Percentiles rank a stretch among this genome's conserved stretches.
Evolutionary conservation across 495 filamentous ascomycete species (phyloP).

Genomic region (Tuber microsphaerosporum): DNA sequence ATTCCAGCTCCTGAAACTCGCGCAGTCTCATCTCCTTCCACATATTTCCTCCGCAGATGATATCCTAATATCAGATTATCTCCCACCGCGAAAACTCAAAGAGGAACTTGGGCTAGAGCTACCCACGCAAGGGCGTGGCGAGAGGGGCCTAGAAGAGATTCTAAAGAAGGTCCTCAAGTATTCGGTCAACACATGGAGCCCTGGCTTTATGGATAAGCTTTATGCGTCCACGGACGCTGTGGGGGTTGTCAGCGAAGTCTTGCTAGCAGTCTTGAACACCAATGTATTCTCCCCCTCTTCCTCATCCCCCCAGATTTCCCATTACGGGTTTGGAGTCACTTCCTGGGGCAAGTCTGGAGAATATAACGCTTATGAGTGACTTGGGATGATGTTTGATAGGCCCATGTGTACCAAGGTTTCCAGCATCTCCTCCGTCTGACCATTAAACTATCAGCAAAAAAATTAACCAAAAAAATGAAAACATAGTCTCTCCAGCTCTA

Average conservation of each 20-base stretch:
- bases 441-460: not conserved
- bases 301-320: not conserved
- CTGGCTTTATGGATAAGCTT: conserved; percentile 88
- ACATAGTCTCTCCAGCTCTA: conserved; percentile 69
- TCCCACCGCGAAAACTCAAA: conserved; percentile 62
- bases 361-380: not conserved
- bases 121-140: conserved; percentile 58
- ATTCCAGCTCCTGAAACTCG: conserved; percentile 35
- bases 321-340: not conserved
- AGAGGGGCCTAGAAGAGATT: conserved; percentile 61
- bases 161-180: conserved; percentile 65
- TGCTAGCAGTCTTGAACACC: conserved; percentile 77
- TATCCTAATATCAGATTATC: conserved; percentile 55
- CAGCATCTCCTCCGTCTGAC: conserved; percentile 1
- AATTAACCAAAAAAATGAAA: conserved; percentile 35
- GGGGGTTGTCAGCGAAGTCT: conserved; percentile 72
- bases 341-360: not conserved
- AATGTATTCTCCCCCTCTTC: conserved; percentile 50
- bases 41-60: conserved; percentile 39
- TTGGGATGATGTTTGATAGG: conserved; percentile 16
- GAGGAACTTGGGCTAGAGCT: conserved; percentile 59
- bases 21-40: conserved; percentile 34
- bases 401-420: conserved; percentile 41
- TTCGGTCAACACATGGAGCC: conserved; percentile 93
- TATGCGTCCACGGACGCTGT: conserved; percentile 80